Evolutionary conservation across 139 green algal genomes (phyloP), one percentile per base, ranked within the genome.

Genomic region (Axilococcus clingmanii): DNA sequence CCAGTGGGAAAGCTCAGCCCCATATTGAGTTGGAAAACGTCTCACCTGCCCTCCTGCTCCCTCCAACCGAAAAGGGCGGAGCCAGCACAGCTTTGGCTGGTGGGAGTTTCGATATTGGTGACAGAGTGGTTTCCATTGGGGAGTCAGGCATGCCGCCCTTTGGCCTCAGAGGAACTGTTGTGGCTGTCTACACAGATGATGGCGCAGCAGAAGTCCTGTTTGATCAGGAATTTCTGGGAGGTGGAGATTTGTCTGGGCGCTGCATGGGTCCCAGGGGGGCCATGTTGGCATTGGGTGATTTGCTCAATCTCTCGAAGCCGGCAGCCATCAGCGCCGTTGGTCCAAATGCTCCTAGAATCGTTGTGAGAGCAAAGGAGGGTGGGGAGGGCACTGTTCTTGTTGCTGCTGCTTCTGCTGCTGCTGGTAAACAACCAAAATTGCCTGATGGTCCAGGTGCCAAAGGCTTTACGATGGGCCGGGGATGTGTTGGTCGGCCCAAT

Each of bases 21-120:
- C 34, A 41, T 4, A 23, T 86, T 3, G 75, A 89, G 48, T 66
- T 89, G 38, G 82, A 93, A 55, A 75, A 78, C 29, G 86, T 94
- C 48, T 48, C 69, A 4, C 68, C 81, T 8, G 59, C 59, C 31
- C 71, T 94, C 49, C 68, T 94, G 53, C 66, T 96, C 59, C 73
- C 78, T 11, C 83, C 85, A 14, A 57, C 68, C 15, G 54, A 40
- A 17, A 24, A 35, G n/a, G 59, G 55, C 23, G 42, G 34, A 14
- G 28, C 52, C 0, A n/a, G 48, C 33, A 68, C 71, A 54, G 68
- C 44, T 15, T 49, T 84, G 16, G 67, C 81, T 27, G 86, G 85
- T 14, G 83, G 83, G 5, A 29, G 37, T 1, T 85, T 94, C 55
- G 73, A 85, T 50, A 67, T 94, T 38, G 87, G 87, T 15, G 86